Evolutionary conservation across 768 basidiomycete species (phyloP).

Genomic region (Lentinula boryana): DNA sequence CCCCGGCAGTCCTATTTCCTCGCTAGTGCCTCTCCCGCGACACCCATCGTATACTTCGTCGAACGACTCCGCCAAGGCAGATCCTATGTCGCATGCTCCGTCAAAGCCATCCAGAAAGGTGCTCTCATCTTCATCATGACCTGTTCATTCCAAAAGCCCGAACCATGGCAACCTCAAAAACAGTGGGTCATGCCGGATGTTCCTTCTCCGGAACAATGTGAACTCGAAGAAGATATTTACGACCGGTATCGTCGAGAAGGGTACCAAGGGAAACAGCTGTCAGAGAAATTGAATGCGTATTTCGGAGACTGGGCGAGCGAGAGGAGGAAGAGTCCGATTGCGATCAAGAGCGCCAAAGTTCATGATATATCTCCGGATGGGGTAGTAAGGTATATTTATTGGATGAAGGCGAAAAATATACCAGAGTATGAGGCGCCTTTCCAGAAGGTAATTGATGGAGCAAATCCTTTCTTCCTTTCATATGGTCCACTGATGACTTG

Average conservation of each 20-base stretch:
- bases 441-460: constrained; percentile 52
- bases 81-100: constrained; percentile 63
- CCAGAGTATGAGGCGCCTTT: constrained; percentile 64
- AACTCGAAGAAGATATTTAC: constrained; percentile 44
- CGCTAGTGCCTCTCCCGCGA: constrained; percentile 62
- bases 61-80: constrained; percentile 70
- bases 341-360: constrained; percentile 48
- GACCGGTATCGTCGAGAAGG: not conserved
- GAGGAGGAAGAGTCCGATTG: constrained; percentile 62
- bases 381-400: constrained; percentile 53
- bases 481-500: not conserved
- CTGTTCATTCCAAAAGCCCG: constrained; percentile 80
- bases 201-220: constrained; percentile 57
- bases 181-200: constrained; percentile 63
- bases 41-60: constrained; percentile 74
- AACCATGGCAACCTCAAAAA: constrained; percentile 65
- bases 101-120: constrained; percentile 54
- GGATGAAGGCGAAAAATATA: constrained; percentile 72
- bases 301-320: constrained; percentile 39
- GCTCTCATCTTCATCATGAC: constrained; percentile 50
- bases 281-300: not conserved
- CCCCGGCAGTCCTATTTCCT: constrained; percentile 71
- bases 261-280: not conserved
- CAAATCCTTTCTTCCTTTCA: not conserved
- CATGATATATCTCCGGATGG: constrained; percentile 39